Conservation (phyloP, 495 filamentous ascomycete species). For the Penicillium maclennaniae region DNA sequence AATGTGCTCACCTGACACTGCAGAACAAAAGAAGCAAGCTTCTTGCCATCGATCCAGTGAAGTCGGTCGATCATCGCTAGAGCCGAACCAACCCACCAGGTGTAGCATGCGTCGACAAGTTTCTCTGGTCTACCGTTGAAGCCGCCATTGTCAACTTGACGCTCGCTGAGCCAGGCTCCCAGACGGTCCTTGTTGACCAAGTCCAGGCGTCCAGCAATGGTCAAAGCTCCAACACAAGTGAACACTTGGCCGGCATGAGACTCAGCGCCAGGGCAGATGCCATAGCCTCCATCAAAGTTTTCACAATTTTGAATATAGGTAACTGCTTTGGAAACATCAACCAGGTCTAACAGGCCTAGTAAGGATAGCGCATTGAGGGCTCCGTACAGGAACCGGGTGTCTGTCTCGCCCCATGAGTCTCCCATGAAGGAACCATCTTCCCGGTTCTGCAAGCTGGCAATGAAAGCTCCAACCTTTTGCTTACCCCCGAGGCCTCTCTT, state of each 20-base stretch:
- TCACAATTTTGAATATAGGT: slow-evolving; percentile 72
- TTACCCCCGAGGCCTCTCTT: slow-evolving; percentile 60
- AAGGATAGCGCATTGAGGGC: slow-evolving; percentile 85
- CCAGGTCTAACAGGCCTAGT: slow-evolving; percentile 61
- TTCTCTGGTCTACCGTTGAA: slow-evolving; percentile 95
- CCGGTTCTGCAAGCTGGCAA: slow-evolving; percentile 74
- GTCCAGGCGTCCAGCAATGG: slow-evolving; percentile 78
- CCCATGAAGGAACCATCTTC: slow-evolving; percentile 84
- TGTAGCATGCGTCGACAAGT: slow-evolving; percentile 94
- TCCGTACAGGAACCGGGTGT: slow-evolving; percentile 90
- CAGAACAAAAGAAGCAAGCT: slow-evolving; percentile 76
- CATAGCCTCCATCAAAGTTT: slow-evolving; percentile 93
- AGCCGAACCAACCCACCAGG: slow-evolving; percentile 94
- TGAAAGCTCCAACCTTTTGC: slow-evolving; percentile 68
- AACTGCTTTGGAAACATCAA: slow-evolving; percentile 77
- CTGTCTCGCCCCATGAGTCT: slow-evolving; percentile 93
- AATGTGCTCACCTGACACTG: slow-evolving; percentile 60
- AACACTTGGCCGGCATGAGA: slow-evolving; percentile 92
- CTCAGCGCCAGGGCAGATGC: slow-evolving; percentile 81
- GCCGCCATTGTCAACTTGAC: slow-evolving; percentile 81
- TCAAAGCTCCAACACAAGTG: slow-evolving; percentile 85
- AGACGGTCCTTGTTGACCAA: slow-evolving; percentile 78
- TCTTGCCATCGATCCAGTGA: slow-evolving; percentile 85
- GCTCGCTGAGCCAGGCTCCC: slow-evolving; percentile 86
- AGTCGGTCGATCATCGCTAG: slow-evolving; percentile 82